phyloP scores from a whole-genome alignment of 2,329 filamentous ascomycete species.

The Pseudocercospora fijiensis region DNA sequence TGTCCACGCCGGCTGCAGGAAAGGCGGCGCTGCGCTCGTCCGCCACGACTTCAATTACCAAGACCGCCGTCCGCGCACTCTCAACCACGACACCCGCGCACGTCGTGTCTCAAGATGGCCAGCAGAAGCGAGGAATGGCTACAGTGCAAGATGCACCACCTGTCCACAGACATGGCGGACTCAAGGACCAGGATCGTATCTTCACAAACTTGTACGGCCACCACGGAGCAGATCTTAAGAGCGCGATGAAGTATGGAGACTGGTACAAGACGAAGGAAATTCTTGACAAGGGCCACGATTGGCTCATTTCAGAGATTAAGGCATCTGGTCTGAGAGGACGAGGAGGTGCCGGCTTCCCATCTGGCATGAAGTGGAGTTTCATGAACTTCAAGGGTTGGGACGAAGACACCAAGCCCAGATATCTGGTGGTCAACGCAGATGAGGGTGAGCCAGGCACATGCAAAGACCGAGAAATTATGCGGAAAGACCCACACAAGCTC shows the following conservation, averaged over 20 bases:
- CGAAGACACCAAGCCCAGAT: slow-evolving; percentile 92
- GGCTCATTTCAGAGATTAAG: slow-evolving; percentile 98
- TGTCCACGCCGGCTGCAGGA: slow-evolving; percentile 36
- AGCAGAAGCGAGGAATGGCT: slow-evolving; percentile 67
- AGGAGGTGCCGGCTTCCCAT: slow-evolving; percentile 96
- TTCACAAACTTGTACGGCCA: slow-evolving; percentile 98
- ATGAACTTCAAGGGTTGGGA: slow-evolving; percentile 99
- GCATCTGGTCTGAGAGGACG: slow-evolving; percentile 90
- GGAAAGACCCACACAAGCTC: slow-evolving; percentile 99
- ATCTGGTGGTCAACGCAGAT: slow-evolving; percentile 92
- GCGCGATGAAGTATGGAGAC: slow-evolving; percentile 95
- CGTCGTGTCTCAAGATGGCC: slow-evolving; percentile 36
- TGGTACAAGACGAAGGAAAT: slow-evolving; percentile 99
- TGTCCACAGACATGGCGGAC: slow-evolving; percentile 73
- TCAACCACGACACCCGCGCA: slow-evolving; percentile 29
- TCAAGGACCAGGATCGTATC: slow-evolving; percentile 96
- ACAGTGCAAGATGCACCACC: slow-evolving; percentile 53
- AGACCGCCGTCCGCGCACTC: slow-evolving; percentile 37
- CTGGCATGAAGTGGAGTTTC: slow-evolving; percentile 95
- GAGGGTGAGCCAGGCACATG: slow-evolving; percentile 98
- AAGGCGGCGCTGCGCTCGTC: slow-evolving; percentile 33
- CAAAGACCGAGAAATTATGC: slow-evolving; percentile 99
- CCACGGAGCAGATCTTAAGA: slow-evolving; percentile 86
- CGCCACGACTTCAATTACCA: slow-evolving; percentile 28
- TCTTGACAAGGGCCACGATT: slow-evolving; percentile 92